Evolutionary conservation across 208 protist species (phyloP).

Genomic region (Naegleria fowleri): DNA sequence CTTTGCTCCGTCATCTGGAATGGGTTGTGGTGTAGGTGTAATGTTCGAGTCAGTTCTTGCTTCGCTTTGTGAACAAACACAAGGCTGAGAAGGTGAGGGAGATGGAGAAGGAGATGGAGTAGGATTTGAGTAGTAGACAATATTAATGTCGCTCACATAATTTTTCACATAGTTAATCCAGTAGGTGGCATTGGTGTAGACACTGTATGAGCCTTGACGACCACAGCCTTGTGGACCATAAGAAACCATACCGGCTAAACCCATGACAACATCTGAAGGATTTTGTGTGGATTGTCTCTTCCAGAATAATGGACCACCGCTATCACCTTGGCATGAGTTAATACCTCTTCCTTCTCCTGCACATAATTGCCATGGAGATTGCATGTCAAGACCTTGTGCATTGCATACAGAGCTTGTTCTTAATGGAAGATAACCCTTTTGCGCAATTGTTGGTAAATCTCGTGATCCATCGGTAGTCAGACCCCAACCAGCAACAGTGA

Average conservation of each 20-base stretch:
- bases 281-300: neutral
- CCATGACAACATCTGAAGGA: neutral
- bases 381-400: neutral
- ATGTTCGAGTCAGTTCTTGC: no score
- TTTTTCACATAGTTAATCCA: neutral
- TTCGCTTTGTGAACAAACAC: no score
- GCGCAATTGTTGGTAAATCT: neutral
- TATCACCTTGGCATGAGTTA: constrained; percentile 5
- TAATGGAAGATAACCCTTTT: neutral
- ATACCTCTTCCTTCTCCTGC: neutral
- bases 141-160: neutral
- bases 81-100: neutral
- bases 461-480: neutral
- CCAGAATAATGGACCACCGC: neutral
- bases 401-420: neutral
- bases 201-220: neutral
- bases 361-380: neutral
- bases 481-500: neutral
- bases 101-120: neutral
- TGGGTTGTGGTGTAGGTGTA: no score
- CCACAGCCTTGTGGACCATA: constrained; percentile 10
- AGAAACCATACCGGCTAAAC: neutral
- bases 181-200: constrained; percentile 7
- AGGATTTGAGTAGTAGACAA: neutral
- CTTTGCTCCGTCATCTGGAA: no score